A percentile compares a stretch with the other conserved stretches of the same genome.
These are phyloP conservation scores for Cryphonectria radicalis DNA, from an alignment of 2,329 filamentous ascomycete genomes.

Conservation along the genomic window DNA sequence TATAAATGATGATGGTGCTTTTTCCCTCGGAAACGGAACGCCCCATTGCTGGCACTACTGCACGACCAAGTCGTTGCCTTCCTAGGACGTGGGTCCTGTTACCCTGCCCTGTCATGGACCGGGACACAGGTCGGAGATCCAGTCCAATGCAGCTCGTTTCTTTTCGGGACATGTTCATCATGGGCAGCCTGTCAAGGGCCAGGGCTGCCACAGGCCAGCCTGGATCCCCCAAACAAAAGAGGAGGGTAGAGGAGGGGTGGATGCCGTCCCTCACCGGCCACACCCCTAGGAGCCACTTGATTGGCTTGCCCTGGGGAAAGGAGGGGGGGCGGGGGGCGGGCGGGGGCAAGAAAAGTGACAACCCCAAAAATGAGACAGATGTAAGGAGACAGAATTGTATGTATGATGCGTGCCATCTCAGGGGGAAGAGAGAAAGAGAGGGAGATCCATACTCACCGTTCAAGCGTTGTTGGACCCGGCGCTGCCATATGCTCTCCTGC, in stretches of 20 bases:
- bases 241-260: neutral
- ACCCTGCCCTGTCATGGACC: slow-evolving; percentile 9
- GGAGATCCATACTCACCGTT: slow-evolving; percentile 22
- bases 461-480: slow-evolving; percentile 13
- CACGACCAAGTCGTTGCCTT: slow-evolving; percentile 20
- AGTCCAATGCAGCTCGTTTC: neutral
- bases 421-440: neutral
- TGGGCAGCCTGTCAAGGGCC: neutral
- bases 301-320: neutral
- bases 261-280: slow-evolving; percentile 13
- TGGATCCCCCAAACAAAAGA: neutral
- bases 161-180: neutral
- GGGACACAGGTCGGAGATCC: slow-evolving; percentile 14
- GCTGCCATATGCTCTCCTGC: slow-evolving; percentile 9
- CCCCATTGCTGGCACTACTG: slow-evolving; percentile 25
- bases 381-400: slow-evolving; percentile 16
- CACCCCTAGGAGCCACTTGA: neutral
- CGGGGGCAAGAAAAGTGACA: slow-evolving; percentile 17
- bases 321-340: neutral
- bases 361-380: slow-evolving; percentile 28
- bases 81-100: slow-evolving; percentile 11
- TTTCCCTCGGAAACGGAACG: slow-evolving; percentile 20
- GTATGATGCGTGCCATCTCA: slow-evolving; percentile 20
- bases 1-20: slow-evolving; percentile 22
- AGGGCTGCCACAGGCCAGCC: slow-evolving; percentile 5